Percentiles rank a stretch among this genome's conserved stretches.
Conservation (phyloP, 2,329 filamentous ascomycete species). For the Epichloe baconii region DNA sequence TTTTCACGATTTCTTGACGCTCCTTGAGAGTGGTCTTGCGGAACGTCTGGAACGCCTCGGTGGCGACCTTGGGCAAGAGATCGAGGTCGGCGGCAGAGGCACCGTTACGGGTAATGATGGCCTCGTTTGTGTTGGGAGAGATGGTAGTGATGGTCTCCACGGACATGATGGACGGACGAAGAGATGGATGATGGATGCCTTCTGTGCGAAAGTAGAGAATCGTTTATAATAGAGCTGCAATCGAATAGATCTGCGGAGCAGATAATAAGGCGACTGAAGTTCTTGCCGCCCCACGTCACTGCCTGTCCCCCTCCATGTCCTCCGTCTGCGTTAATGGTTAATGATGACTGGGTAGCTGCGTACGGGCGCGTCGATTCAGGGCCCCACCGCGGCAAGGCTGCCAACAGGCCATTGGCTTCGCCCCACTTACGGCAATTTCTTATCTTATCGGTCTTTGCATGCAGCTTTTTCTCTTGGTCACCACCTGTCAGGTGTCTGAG, state of each 20-base stretch:
- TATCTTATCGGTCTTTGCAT: slow-evolving; percentile 1
- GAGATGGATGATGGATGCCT: neutral
- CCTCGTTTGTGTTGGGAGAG: slow-evolving; percentile 78
- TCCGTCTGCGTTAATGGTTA: neutral
- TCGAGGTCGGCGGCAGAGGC: slow-evolving; percentile 57
- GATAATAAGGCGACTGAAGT: neutral
- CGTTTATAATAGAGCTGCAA: neutral
- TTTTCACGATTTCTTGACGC: slow-evolving; percentile 68
- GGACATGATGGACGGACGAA: slow-evolving; percentile 35
- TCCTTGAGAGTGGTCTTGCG: slow-evolving; percentile 61
- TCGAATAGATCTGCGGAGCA: neutral
- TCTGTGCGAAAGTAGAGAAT: neutral
- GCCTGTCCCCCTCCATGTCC: neutral
- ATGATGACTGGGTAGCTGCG: slow-evolving; percentile 1
- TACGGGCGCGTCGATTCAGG: slow-evolving; percentile 1
- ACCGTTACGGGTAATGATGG: slow-evolving; percentile 67
- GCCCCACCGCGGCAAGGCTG: slow-evolving; percentile 3
- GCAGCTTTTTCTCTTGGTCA: neutral
- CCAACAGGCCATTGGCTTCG: neutral
- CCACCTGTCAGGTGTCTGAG: neutral
- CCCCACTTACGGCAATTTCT: neutral
- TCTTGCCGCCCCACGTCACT: slow-evolving; percentile 1
- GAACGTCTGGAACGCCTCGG: slow-evolving; percentile 64
- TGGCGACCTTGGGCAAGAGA: slow-evolving; percentile 56
- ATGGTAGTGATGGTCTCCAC: slow-evolving; percentile 61